These are phyloP conservation scores for Aleurites moluccanus DNA, from an alignment of 441 rosid species.

Conservation along the genomic window DNA sequence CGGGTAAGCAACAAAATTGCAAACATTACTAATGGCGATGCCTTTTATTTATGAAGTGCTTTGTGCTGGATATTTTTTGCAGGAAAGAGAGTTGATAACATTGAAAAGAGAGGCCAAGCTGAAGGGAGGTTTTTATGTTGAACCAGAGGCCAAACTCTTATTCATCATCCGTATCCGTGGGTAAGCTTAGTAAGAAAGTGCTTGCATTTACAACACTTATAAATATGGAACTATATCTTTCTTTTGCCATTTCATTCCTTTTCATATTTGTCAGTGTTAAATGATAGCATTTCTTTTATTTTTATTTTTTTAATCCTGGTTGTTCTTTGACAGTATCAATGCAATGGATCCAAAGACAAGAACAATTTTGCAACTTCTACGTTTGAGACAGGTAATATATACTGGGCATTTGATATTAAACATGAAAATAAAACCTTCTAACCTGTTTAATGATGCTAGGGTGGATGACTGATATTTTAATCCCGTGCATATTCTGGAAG, in stretches of 20 bases:
- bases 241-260: too few species aligned
- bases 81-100: conserved; percentile 54
- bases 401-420: too few species aligned
- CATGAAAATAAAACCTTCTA: too few species aligned
- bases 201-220: too few species aligned
- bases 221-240: too few species aligned
- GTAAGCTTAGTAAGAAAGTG: too few species aligned
- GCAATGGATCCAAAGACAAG: conserved; percentile 79
- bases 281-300: background rate
- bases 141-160: too few species aligned
- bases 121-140: conserved; percentile 49
- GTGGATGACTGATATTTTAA: too few species aligned
- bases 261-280: too few species aligned
- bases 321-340: conserved; percentile 52
- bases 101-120: conserved; percentile 79
- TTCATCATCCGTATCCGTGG: too few species aligned
- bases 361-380: conserved; percentile 71
- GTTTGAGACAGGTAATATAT: conserved; percentile 62
- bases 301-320: background rate
- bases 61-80: background rate
- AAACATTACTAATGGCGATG: background rate
- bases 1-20: conserved; percentile 27
- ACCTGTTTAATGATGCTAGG: too few species aligned
- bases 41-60: background rate
- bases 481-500: too few species aligned